These are phyloP conservation scores for Meripilus lineatus DNA, from an alignment of 1,284 basidiomycete species.

Conservation along the genomic window DNA sequence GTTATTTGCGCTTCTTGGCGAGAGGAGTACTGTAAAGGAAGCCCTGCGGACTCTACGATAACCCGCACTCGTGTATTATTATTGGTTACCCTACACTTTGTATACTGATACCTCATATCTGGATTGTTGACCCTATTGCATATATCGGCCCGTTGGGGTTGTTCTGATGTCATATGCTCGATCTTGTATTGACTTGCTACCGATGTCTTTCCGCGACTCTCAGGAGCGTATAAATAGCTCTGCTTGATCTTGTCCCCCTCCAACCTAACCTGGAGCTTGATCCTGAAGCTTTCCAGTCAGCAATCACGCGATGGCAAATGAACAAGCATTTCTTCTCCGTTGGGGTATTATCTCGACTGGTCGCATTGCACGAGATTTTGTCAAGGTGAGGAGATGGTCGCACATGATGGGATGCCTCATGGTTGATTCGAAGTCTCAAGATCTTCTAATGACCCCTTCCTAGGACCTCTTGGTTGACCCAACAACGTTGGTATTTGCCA, in stretches of 20 bases:
- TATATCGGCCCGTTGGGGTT: no score
- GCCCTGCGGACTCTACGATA: constrained; percentile 33
- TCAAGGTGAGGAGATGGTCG: constrained; percentile 29
- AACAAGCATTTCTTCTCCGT: constrained; percentile 34
- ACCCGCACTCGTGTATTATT: no score
- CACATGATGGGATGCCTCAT: not conserved
- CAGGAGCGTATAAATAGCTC: no score
- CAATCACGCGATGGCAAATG: constrained; percentile 22
- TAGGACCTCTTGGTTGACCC: constrained; percentile 48
- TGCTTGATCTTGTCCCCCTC: no score
- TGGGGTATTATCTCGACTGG: constrained; percentile 60
- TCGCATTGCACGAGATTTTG: constrained; percentile 40
- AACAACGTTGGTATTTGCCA: constrained; percentile 33
- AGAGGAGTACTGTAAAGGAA: constrained; percentile 70
- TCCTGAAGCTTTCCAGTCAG: no score
- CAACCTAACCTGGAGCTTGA: no score
- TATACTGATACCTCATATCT: no score
- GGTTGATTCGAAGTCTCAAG: not conserved
- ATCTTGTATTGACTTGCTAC: no score
- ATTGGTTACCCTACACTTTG: no score
- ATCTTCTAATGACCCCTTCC: constrained; percentile 1
- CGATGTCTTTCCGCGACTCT: no score
- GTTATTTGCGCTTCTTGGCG: constrained; percentile 65
- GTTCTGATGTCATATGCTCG: no score
- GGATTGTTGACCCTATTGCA: no score